These are phyloP conservation scores for Phaeophleospora eucalypticola DNA, from an alignment of 2,329 filamentous ascomycete species.

Conservation along the genomic window DNA sequence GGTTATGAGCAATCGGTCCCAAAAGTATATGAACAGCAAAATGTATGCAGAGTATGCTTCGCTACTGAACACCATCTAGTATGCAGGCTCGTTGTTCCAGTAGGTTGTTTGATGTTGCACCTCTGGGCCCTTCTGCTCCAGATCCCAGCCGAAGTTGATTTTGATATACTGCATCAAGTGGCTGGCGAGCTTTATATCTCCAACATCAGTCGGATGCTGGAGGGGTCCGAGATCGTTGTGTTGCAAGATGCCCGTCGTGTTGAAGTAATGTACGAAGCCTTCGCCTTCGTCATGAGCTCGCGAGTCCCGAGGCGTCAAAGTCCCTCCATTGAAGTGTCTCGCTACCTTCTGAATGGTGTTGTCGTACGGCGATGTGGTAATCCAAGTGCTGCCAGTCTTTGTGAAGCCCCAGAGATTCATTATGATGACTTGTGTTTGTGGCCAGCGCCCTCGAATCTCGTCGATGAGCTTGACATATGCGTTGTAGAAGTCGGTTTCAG, in stretches of 20 bases:
- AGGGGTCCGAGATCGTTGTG: conserved; percentile 59
- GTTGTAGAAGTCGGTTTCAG: conserved; percentile 35
- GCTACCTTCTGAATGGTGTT: too few species aligned
- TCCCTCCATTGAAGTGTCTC: too few species aligned
- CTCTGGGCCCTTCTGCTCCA: too few species aligned
- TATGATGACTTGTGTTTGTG: conserved; percentile 40
- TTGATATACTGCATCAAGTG: conserved; percentile 5
- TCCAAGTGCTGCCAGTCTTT: conserved; percentile 44
- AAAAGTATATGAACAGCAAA: too few species aligned
- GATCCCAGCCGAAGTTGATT: conserved; percentile 2
- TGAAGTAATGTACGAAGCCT: conserved; percentile 60
- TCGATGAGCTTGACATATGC: conserved; percentile 42
- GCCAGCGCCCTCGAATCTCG: conserved; percentile 40
- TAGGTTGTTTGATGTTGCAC: too few species aligned
- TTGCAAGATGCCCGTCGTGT: conserved; percentile 57
- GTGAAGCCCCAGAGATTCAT: conserved; percentile 54
- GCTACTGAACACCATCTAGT: too few species aligned
- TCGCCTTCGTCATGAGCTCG: not conserved
- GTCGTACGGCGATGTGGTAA: too few species aligned
- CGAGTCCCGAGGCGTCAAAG: not conserved
- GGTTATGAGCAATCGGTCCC: too few species aligned
- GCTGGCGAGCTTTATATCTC: conserved; percentile 58
- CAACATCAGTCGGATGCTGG: conserved; percentile 59
- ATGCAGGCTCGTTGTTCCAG: too few species aligned
- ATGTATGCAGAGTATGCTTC: too few species aligned